Evolutionary conservation across 495 filamentous ascomycete species (phyloP), one percentile per base, ranked within the genome.

Genomic region (Chaetomium cochliodes): DNA sequence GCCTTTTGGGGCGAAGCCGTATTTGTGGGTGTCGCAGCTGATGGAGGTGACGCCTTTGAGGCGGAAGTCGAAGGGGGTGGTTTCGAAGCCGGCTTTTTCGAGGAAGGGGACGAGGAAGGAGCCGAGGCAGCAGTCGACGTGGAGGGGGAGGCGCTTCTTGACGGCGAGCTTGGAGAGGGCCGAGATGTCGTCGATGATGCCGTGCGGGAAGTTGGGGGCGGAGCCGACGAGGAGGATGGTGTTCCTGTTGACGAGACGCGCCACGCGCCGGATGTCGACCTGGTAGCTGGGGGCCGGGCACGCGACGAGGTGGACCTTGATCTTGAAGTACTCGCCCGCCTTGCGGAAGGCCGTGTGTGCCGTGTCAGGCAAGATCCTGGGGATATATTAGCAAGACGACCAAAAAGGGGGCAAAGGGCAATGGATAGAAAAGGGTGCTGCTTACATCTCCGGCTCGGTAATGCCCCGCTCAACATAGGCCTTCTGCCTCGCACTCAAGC

Each of bases 1-100:
- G 60, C 94, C 94, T 78, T 98, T 98, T 25, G 94, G 94, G 0
- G 94, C 96, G 76, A 99, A 99, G 26, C 94, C 94, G 75, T 99
- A 98, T 76, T 98, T 98, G 80, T 98, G 94, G 33, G 94, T 99
- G 74, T 99, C 94, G 72, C 93, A 96, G 69, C 85, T 89, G 76
- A 99, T 97, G 72, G 87, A 90, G 6, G 96, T 97, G 60, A 99
- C 96, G 72, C 94, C 94, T 61, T 89, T 90, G 62, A 94, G 85
- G 41, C 88, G 86, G 86, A 99, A 99, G 77, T 99, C 96, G 73
- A 97, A 98, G 18, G 85, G 88, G 65, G 87, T 85, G 28, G 88
- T 83, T 58, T 92, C 89, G 77, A 96, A 97, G 42, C 94, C 96
- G 23, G 94, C 93, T 69, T 89, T 89, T 67, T 90, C 86, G 60